Percentiles rank a stretch among this genome's conserved stretches.
phyloP scores from a whole-genome alignment of 208 protist genomes.

The Porcisia hertigi region DNA sequence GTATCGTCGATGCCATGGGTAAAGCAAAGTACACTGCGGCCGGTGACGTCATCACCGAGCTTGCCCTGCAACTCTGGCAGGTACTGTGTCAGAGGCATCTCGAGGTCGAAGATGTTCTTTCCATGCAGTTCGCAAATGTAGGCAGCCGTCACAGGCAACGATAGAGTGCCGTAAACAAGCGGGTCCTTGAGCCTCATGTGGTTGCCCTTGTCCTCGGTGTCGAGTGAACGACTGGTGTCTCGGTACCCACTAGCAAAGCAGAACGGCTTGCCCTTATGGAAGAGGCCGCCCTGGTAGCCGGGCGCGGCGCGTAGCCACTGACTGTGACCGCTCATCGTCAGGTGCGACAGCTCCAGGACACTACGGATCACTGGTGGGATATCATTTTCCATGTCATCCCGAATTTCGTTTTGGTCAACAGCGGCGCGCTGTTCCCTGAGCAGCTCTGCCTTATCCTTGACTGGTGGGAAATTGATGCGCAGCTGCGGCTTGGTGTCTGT shows the following conservation, averaged over 20 bases:
- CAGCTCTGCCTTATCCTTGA: slow-evolving; percentile 57
- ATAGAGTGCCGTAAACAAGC: slow-evolving; percentile 67
- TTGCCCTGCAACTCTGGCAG: slow-evolving; percentile 60
- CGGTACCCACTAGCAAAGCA: slow-evolving; percentile 86
- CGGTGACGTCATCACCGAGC: slow-evolving; percentile 47
- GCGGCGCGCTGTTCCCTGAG: slow-evolving; percentile 46
- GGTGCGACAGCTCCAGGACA: slow-evolving; percentile 75
- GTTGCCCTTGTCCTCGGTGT: slow-evolving; percentile 88
- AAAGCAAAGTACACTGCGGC: slow-evolving; percentile 69
- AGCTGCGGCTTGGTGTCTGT: slow-evolving; percentile 13
- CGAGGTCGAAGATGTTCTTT: slow-evolving; percentile 58
- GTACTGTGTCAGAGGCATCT: slow-evolving; percentile 52
- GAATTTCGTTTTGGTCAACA: slow-evolving; percentile 50
- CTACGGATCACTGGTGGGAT: slow-evolving; percentile 83
- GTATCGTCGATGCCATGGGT: slow-evolving; percentile 56
- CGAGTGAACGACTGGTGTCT: slow-evolving; percentile 58
- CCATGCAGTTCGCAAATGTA: slow-evolving; percentile 83
- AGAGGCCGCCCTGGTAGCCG: slow-evolving; percentile 80
- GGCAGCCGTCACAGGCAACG: slow-evolving; percentile 68
- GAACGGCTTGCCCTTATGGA: slow-evolving; percentile 73
- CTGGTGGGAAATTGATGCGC: slow-evolving; percentile 73
- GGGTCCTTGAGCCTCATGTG: slow-evolving; percentile 84
- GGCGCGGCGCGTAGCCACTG: slow-evolving; percentile 71
- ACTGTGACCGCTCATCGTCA: slow-evolving; percentile 82
- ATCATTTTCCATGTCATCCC: slow-evolving; percentile 58